These are phyloP conservation scores for Phaseolus lunatus DNA, from an alignment of 306 rosid species.

Conservation along the genomic window DNA sequence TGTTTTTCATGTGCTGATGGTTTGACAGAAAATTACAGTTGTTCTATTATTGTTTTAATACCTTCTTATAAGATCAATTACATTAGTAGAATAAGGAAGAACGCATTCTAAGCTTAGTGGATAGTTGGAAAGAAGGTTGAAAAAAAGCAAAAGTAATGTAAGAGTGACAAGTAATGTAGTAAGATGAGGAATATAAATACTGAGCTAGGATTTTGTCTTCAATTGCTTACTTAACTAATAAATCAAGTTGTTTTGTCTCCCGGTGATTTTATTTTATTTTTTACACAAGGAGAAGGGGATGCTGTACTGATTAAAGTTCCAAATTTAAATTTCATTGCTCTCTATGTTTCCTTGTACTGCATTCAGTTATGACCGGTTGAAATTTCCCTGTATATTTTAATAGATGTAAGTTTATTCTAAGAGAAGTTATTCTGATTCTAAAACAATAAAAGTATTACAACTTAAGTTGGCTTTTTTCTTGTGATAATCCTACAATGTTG, in stretches of 20 bases:
- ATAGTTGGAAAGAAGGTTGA: background rate
- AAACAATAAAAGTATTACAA: no score
- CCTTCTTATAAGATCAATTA: conserved; percentile 3
- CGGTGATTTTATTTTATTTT: background rate
- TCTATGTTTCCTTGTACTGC: background rate
- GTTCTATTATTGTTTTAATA: background rate
- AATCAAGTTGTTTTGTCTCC: background rate
- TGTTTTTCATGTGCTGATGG: background rate
- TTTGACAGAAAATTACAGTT: background rate
- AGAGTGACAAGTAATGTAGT: background rate
- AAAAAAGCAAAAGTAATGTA: conserved; percentile 11
- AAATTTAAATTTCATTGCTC: background rate
- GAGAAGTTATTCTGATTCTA: no score
- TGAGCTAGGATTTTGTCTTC: background rate
- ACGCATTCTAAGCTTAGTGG: background rate
- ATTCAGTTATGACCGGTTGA: background rate
- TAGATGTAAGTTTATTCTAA: no score
- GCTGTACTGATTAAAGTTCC: background rate
- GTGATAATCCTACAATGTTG: background rate
- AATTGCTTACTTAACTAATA: background rate
- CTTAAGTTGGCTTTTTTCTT: background rate
- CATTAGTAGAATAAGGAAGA: background rate
- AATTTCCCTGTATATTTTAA: no score
- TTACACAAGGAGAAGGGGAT: background rate
- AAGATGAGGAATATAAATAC: background rate